Evolutionary conservation across 495 filamentous ascomycete species (phyloP), one percentile per base, ranked within the genome.

Genomic region (Podospora fimiseda): DNA sequence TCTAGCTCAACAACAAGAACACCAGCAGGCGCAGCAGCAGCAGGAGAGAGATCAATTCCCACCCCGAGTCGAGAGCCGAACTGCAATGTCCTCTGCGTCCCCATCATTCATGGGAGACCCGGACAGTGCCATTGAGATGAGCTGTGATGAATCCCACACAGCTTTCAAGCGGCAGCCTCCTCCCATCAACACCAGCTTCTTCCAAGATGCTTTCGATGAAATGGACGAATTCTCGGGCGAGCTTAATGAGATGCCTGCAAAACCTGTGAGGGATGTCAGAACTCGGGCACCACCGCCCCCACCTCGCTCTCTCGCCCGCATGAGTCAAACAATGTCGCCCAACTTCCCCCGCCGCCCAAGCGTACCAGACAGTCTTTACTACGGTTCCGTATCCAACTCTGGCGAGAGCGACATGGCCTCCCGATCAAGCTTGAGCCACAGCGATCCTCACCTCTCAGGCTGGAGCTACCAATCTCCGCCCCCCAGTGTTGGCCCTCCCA

Each of bases 101-200:
- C 57, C 50, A 14, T 68, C 65, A 11, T 43, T 65, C 18, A 68
- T 62, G n/a, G 63, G 70, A 20, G 60, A 63, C 11, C 70, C 73
- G 3, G 73, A 75, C 43, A 72, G 66, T 55, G 73, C 70, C 18
- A 71, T 75, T 30, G 73, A 72, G 33, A 48, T 73, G 20, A 63
- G 53, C 37, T 55, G 53, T 45, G 69, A 70, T 36, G 57, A 65
- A 16, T 43, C 6, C 23, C 15, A 13, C 4, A 9, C 6, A 2
- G 8, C 20, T 20, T 16, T 24, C 14, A 11, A 23, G 2, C 14
- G n/a, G 9, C 1, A 40, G 9, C 18, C 23, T 9, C 15, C 45
- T 4, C n/a, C 7, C 3, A 4, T 21, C 2, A 18, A 55, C 14
- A 54, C 48, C n/a, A 13, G 27, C 2, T 41, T 36, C 14, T 19